Conservation (phyloP, 805 yeast species). For the Saturnispora kantuleensis region DNA sequence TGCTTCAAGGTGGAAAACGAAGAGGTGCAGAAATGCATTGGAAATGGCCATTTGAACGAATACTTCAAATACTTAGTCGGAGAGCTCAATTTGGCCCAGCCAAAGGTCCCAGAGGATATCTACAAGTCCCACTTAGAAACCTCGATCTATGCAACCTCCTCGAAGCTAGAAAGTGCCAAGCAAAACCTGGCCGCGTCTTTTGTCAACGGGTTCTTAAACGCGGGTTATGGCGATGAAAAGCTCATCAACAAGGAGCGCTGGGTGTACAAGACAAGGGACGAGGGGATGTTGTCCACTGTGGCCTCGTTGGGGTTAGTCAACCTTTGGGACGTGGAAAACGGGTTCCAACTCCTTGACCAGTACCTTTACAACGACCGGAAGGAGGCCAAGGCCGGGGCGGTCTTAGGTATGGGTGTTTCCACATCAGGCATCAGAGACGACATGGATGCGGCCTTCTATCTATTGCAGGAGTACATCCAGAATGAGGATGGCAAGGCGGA, state of each 20-base stretch:
- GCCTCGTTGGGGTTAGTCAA: constrained; percentile 85
- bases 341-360: constrained; percentile 82
- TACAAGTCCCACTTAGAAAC: constrained; percentile 86
- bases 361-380: constrained; percentile 77
- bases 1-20: constrained; percentile 62
- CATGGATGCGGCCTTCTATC: constrained; percentile 81
- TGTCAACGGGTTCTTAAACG: constrained; percentile 82
- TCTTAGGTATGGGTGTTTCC: constrained; percentile 88
- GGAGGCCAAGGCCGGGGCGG: constrained; percentile 91
- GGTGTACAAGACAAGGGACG: constrained; percentile 87
- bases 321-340: constrained; percentile 87
- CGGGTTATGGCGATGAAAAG: constrained; percentile 86
- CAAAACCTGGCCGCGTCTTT: constrained; percentile 93
- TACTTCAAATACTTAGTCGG: constrained; percentile 71
- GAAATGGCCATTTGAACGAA: constrained; percentile 69
- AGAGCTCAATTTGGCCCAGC: constrained; percentile 80
- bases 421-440: constrained; percentile 93
- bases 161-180: constrained; percentile 76
- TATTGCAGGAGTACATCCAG: constrained; percentile 63
- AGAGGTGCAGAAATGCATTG: constrained; percentile 73
- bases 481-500: constrained; percentile 42
- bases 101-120: constrained; percentile 91
- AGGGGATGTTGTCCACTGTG: constrained; percentile 85
- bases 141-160: constrained; percentile 41
- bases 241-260: constrained; percentile 64